Evolutionary conservation across 1,139 yeast species (phyloP).

Genomic region (Hyphopichia buzzinii): DNA sequence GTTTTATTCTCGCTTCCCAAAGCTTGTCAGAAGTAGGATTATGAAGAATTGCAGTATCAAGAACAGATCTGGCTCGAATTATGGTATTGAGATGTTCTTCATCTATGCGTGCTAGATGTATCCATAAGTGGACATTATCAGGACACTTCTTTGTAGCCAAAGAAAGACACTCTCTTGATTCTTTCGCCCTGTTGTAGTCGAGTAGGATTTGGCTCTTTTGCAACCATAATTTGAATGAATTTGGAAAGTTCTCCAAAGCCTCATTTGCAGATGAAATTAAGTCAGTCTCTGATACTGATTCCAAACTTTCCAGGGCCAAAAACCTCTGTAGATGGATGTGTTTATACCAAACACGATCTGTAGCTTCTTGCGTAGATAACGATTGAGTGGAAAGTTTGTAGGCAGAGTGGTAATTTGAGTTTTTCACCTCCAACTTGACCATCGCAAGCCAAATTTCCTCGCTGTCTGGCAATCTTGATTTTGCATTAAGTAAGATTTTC

Average conservation of each 20-base stretch:
- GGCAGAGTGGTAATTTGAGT: slow-evolving; percentile 38
- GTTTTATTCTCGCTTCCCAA: slow-evolving; percentile 56
- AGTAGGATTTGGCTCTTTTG: slow-evolving; percentile 58
- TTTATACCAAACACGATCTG: slow-evolving; percentile 61
- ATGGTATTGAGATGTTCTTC: slow-evolving; percentile 34
- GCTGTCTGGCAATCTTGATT: slow-evolving; percentile 35
- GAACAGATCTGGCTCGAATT: slow-evolving; percentile 66
- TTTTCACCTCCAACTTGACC: slow-evolving; percentile 57
- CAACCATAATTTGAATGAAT: slow-evolving; percentile 49
- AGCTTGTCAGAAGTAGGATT: slow-evolving; percentile 50
- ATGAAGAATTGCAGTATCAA: slow-evolving; percentile 65
- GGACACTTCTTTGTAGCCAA: slow-evolving; percentile 53
- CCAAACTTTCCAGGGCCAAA: slow-evolving; percentile 7
- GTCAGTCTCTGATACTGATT: slow-evolving; percentile 8
- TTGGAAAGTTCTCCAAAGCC: slow-evolving; percentile 49
- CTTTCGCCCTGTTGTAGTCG: slow-evolving; percentile 21
- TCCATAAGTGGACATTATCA: slow-evolving; percentile 51
- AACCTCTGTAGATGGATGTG: slow-evolving; percentile 56
- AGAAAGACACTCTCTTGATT: slow-evolving; percentile 50
- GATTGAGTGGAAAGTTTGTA: slow-evolving; percentile 41
- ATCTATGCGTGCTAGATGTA: slow-evolving; percentile 49
- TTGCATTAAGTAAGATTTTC: slow-evolving; percentile 48
- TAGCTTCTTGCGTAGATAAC: slow-evolving; percentile 28
- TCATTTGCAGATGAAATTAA: slow-evolving; percentile 42
- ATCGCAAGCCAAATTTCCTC: slow-evolving; percentile 71